Evolutionary conservation across 2,329 filamentous ascomycete species (phyloP).

Genomic region (Pleurostoma richardsiae): DNA sequence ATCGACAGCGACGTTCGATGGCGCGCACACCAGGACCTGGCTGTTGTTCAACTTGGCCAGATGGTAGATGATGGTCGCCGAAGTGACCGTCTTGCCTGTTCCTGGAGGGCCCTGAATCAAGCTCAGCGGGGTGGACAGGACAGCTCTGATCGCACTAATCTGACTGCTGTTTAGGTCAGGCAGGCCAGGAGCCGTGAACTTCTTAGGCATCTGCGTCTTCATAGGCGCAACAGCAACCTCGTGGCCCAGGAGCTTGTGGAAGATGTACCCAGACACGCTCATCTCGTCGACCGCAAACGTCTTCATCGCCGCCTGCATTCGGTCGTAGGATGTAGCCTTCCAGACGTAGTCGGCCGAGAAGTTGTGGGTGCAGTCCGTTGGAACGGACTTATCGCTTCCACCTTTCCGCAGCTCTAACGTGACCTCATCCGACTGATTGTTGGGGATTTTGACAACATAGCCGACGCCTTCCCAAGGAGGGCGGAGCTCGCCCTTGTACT

Average conservation of each 20-base stretch:
- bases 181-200: conserved; percentile 90
- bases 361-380: conserved; percentile 93
- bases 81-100: conserved; percentile 97
- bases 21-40: conserved; percentile 92
- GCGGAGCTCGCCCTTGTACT: conserved; percentile 91
- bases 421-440: conserved; percentile 98
- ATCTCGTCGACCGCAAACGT: conserved; percentile 97
- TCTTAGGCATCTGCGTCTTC: conserved; percentile 93
- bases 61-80: conserved; percentile 97
- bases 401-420: conserved; percentile 91
- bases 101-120: conserved; percentile 95
- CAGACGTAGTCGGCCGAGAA: conserved; percentile 99
- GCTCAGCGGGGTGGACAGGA: conserved; percentile 87
- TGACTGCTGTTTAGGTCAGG: conserved; percentile 95
- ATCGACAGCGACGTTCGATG: conserved; percentile 97
- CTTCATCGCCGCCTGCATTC: conserved; percentile 99
- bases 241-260: conserved; percentile 92
- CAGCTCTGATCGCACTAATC: conserved; percentile 92
- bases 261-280: conserved; percentile 98
- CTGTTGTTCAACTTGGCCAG: conserved; percentile 91
- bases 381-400: conserved; percentile 92
- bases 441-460: conserved; percentile 98
- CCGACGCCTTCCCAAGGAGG: conserved; percentile 95
- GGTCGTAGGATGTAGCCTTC: conserved; percentile 98
- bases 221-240: conserved; percentile 92